A percentile compares a stretch with the other conserved stretches of the same genome.
phyloP scores from a whole-genome alignment of 192 early-diverging fungal genomes.

The Mortierella antarctica region DNA sequence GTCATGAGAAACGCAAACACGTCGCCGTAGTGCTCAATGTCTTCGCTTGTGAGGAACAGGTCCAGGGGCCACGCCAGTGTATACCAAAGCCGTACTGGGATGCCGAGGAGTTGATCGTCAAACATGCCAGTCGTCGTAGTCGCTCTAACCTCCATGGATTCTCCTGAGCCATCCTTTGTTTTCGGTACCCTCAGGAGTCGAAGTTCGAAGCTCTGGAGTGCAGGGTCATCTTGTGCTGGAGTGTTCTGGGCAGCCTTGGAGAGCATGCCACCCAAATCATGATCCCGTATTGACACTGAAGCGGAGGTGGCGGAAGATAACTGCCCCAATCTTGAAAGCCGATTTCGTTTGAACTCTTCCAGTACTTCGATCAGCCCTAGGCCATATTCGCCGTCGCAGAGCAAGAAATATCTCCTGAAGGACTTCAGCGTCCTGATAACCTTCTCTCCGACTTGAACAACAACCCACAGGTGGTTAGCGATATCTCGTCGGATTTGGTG shows the following conservation, averaged over 20 bases:
- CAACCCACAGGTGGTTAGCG: constrained; percentile 70
- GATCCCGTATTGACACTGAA: constrained; percentile 39
- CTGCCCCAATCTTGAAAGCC: constrained; percentile 36
- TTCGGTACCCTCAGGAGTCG: constrained; percentile 1
- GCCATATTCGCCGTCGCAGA: constrained; percentile 72
- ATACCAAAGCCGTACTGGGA: constrained; percentile 65
- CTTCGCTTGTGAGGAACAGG: constrained; percentile 68
- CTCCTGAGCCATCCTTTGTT: not conserved
- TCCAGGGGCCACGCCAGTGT: constrained; percentile 75
- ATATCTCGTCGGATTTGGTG: constrained; percentile 63
- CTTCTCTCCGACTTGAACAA: constrained; percentile 73
- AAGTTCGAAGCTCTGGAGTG: constrained; percentile 20
- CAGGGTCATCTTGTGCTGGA: constrained; percentile 29
- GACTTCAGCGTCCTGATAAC: constrained; percentile 66
- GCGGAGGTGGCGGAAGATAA: constrained; percentile 17
- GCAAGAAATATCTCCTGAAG: constrained; percentile 68
- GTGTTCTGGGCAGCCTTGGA: constrained; percentile 35
- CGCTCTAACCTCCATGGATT: not conserved
- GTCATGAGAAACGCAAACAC: constrained; percentile 72
- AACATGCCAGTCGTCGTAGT: constrained; percentile 21
- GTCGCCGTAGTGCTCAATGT: constrained; percentile 69
- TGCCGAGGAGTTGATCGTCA: constrained; percentile 64
- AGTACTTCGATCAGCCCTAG: constrained; percentile 66
- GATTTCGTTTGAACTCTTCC: constrained; percentile 53
- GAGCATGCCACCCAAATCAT: constrained; percentile 25